phyloP scores from a whole-genome alignment of 805 yeast species.

The Candida oleophila region DNA sequence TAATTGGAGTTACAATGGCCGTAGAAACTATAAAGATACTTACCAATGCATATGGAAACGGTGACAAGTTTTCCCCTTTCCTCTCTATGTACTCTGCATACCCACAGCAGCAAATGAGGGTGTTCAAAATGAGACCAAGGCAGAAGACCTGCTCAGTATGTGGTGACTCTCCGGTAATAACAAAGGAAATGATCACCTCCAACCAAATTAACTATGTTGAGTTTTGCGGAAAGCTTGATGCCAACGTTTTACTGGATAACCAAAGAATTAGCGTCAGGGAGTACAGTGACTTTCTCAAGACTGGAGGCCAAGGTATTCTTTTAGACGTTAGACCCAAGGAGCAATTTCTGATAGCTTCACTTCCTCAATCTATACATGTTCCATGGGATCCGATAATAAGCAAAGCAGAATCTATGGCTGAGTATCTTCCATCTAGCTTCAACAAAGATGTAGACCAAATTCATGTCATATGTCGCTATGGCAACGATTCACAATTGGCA shows the following conservation, averaged over 20 bases:
- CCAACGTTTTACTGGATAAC: constrained; percentile 41
- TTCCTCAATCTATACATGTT: constrained; percentile 60
- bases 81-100: constrained; percentile 67
- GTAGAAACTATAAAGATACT: constrained; percentile 78
- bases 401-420: constrained; percentile 20
- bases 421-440: constrained; percentile 19
- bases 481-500: constrained; percentile 88
- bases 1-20: constrained; percentile 88
- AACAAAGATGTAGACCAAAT: constrained; percentile 28
- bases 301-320: constrained; percentile 33
- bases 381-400: constrained; percentile 54
- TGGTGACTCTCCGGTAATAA: constrained; percentile 52
- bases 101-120: constrained; percentile 63
- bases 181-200: constrained; percentile 42
- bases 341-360: constrained; percentile 66
- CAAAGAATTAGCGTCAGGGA: constrained; percentile 49
- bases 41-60: constrained; percentile 48
- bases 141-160: constrained; percentile 64
- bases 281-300: constrained; percentile 17
- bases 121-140: constrained; percentile 76
- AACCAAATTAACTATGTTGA: constrained; percentile 59
- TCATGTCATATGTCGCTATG: constrained; percentile 77
- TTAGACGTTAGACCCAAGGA: constrained; percentile 79
- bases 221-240: constrained; percentile 69
- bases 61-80: constrained; percentile 60